These are phyloP conservation scores for Recurvomyces mirabilis DNA, from an alignment of 495 filamentous ascomycete species.

Conservation along the genomic window DNA sequence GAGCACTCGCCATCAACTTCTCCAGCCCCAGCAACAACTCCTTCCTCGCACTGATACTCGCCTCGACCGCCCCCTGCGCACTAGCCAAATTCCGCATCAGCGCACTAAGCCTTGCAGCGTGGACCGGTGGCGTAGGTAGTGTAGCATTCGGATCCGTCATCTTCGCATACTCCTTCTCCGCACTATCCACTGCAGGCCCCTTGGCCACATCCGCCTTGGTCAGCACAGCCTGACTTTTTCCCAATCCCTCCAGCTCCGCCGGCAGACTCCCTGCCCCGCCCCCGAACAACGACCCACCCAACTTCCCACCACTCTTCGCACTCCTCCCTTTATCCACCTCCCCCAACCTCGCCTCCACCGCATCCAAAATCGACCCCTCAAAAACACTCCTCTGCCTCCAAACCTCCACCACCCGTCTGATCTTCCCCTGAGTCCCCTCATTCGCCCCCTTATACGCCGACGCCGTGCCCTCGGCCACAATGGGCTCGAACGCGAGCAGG, in stretches of 20 bases:
- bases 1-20: conserved; percentile 65
- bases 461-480: conserved; percentile 76
- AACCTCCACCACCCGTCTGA: conserved; percentile 82
- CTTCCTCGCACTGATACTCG: conserved; percentile 76
- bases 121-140: conserved; percentile 68
- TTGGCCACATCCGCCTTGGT: conserved; percentile 55
- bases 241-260: conserved; percentile 61
- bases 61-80: conserved; percentile 83
- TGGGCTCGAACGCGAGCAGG: conserved; percentile 65
- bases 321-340: conserved; percentile 41
- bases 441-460: conserved; percentile 77
- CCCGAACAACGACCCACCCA: conserved; percentile 60
- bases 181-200: conserved; percentile 50
- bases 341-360: conserved; percentile 65
- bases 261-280: conserved; percentile 44
- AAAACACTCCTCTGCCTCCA: conserved; percentile 88
- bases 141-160: conserved; percentile 55
- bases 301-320: conserved; percentile 13
- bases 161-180: conserved; percentile 71
- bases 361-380: conserved; percentile 59
- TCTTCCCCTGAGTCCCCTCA: conserved; percentile 72
- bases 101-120: conserved; percentile 78
- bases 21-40: conserved; percentile 69
- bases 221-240: conserved; percentile 58
- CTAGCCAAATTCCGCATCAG: conserved; percentile 77